Evolutionary conservation across 345 rosid genomes (phyloP), one percentile per base, ranked within the genome.

Genomic region (Gossypium arboreum): DNA sequence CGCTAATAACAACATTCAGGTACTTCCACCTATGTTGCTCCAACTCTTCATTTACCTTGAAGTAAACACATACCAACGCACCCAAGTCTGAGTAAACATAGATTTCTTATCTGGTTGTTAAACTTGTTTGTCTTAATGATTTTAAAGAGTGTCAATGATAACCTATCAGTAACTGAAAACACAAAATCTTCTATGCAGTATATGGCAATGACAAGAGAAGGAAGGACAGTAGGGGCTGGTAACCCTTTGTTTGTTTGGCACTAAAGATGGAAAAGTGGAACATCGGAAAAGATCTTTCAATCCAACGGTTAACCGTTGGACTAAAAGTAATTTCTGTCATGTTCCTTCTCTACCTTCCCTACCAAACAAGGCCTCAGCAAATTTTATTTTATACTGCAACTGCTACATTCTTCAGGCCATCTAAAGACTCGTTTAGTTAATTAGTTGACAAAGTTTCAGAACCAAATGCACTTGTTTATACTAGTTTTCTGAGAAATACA

Each of bases 1-100:
- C 71, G 7, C 43, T 83, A 78, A 74, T 77, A 65, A 73, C 7
- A 45, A 74, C 47, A 16, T 48, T 12, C 68, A 78, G 80, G 82
- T 80, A 27, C 73, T 71, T 12, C 47, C 54, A 50, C 13, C 16
- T 51, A 51, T 15, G 18, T 51, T 51, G 56, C n/a, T 51, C n/a
- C n/a, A 4, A 51, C 56, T 51, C 17, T 51, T 51, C 56, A 51
- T 51, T 16, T 52, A 34, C 41, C 41, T 34, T 34, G 41, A 34
- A 34, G 41, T 34, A 5, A 34, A 34, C 7, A 5, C 7, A n/a
- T 16, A 52, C 20, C 56, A 13, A 1, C 5, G 13, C 56, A 52
- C 16, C 18, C 20, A 16, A 52, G n/a, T 52, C 20, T 18, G 56
- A 51, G 56, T 16, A 51, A 51, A 34, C 56, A 51, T 51, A 51